Evolutionary conservation across 257 asterid species (phyloP).

Genomic region (Coffea eugenioides): DNA sequence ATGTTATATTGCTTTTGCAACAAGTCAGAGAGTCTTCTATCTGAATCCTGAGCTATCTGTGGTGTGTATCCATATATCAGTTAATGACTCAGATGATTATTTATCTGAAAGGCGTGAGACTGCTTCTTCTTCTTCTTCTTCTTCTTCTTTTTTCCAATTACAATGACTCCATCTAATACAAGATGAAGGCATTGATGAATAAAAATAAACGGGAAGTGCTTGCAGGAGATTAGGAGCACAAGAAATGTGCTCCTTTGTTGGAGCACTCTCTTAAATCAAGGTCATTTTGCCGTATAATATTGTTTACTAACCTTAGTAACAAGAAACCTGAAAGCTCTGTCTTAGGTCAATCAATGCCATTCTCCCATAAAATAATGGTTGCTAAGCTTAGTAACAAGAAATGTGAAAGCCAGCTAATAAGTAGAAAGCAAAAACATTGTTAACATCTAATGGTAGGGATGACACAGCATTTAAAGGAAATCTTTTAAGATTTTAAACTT

Average conservation of each 20-base stretch:
- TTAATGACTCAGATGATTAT: no score
- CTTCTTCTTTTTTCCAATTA: no score
- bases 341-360: no score
- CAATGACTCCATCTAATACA: no score
- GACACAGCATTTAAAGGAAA: not conserved
- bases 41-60: not conserved
- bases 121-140: no score
- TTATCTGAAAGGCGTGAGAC: no score
- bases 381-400: not conserved
- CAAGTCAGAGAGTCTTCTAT: not conserved
- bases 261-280: not conserved
- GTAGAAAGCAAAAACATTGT: slow-evolving; percentile 22
- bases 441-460: slow-evolving; percentile 28
- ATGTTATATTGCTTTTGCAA: not conserved
- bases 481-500: no score
- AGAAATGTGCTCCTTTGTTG: not conserved
- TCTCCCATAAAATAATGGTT: no score
- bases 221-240: not conserved
- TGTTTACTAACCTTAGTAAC: no score
- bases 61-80: not conserved
- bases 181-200: not conserved
- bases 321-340: no score
- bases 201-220: not conserved
- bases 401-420: slow-evolving; percentile 11
- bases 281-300: no score